Base-by-base conservation (phyloP, 179 eudicot species). In the Camellia oleifera region DNA sequence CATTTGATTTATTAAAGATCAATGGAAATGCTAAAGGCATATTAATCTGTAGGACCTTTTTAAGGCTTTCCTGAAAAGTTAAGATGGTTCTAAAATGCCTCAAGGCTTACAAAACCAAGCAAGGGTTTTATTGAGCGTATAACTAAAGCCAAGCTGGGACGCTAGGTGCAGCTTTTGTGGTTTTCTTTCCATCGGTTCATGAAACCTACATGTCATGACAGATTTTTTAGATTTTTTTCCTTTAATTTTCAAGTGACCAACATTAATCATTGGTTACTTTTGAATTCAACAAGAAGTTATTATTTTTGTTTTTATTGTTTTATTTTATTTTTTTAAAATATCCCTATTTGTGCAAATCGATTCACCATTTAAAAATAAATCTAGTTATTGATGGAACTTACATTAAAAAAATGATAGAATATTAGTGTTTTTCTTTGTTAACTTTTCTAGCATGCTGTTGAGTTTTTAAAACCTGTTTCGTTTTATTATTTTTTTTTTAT, bases 31-130 rank as follows among this genome's bases (percentile, higher is more conserved):
- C 72, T 62, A 8, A 72, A 80, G 53, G 72, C 10, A 58, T 60
- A 79, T 44, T 46, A 46, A 46, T 71, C 62, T 42, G 50, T 45
- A 26, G 58, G 44, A 48, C 40, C 23, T n/a, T 46, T 62, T 8
- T 53, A 9, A 23, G 42, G 60, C 17, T 50, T 53, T 20, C 44
- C 48, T 14, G 77, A 56, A 57, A 56, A 57, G 18, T 26, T 32
- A 42, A 74, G 77, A 44, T 74, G 32, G 64, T 60, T 67, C 26
- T 32, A 44, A 17, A 75, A 52, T 57, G 68, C 78, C 53, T 75
- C 68, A 20, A 60, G 78, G 40, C 53, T 45, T 75, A 17, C 15
- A 42, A 61, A 75, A 60, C 9, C 0, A 3, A 57, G 64, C 5
- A 42, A 15, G 66, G 66, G 23, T 48, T 44, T 32, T 26, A 45